phyloP scores from a whole-genome alignment of 2,329 filamentous ascomycete species.

The Pyrenochaeta sp. region DNA sequence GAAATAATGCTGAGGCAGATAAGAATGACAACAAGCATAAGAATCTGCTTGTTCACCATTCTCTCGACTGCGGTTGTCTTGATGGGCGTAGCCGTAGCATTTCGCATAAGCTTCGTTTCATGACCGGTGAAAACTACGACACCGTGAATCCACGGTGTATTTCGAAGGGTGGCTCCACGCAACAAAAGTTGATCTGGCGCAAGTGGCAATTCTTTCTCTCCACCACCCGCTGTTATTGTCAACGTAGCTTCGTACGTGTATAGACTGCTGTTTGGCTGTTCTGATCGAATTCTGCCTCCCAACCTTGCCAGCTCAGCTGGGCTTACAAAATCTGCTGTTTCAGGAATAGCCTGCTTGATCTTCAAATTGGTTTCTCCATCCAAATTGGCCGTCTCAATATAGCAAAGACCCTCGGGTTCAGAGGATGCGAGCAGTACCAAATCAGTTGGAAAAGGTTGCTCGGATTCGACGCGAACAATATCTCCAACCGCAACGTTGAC shows the following conservation, averaged over 20 bases:
- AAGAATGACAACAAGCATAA: constrained; percentile 86
- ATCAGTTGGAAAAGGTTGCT: constrained; percentile 94
- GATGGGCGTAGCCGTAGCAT: constrained; percentile 95
- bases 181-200: constrained; percentile 92
- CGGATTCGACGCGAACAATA: constrained; percentile 89
- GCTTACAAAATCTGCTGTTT: constrained; percentile 88
- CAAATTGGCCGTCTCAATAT: constrained; percentile 97
- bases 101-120: constrained; percentile 98
- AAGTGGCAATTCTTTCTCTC: constrained; percentile 89
- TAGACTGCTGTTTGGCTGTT: constrained; percentile 97
- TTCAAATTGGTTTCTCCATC: constrained; percentile 98
- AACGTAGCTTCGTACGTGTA: constrained; percentile 98
- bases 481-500: constrained; percentile 92
- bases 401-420: constrained; percentile 95
- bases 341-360: constrained; percentile 96
- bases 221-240: constrained; percentile 87
- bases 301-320: constrained; percentile 84
- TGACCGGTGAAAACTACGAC: constrained; percentile 97
- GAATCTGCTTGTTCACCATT: constrained; percentile 90
- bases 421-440: constrained; percentile 91
- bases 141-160: constrained; percentile 96
- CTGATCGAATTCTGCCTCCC: constrained; percentile 85
- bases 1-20: constrained; percentile 85
- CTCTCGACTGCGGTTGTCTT: constrained; percentile 96
- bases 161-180: constrained; percentile 89